A percentile compares a stretch with the other conserved stretches of the same genome.
phyloP scores from a whole-genome alignment of 305 asterid genomes.

The Plantago lanceolata region DNA sequence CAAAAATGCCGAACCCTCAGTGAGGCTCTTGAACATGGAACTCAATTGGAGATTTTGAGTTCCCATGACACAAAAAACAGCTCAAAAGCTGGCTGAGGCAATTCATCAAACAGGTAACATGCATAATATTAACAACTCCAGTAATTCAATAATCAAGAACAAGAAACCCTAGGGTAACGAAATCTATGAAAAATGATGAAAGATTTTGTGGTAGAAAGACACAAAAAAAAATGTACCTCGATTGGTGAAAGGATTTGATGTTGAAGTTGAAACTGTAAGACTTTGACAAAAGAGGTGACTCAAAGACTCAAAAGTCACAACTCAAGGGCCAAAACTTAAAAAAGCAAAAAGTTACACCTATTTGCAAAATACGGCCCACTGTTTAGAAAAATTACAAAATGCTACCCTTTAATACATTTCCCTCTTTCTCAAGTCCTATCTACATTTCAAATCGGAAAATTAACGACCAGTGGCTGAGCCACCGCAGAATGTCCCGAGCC shows the following conservation, averaged over 20 bases:
- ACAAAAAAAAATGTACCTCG: background rate
- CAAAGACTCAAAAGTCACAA: too few relatives aligned
- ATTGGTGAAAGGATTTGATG: background rate
- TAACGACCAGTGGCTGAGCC: too few relatives aligned
- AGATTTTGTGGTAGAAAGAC: background rate
- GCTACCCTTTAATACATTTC: too few relatives aligned
- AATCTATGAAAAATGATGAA: background rate
- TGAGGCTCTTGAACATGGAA: constrained; percentile 32
- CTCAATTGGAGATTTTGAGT: constrained; percentile 36
- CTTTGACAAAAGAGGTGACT: too few relatives aligned
- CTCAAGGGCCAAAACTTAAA: too few relatives aligned
- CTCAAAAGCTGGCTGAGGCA: background rate
- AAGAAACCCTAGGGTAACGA: background rate
- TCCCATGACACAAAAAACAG: constrained; percentile 30
- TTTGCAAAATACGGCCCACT: too few relatives aligned
- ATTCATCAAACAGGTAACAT: constrained; percentile 4
- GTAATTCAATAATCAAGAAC: background rate
- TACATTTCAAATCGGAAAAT: too few relatives aligned
- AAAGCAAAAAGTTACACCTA: too few relatives aligned
- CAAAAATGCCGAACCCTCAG: constrained; percentile 24
- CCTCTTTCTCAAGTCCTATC: too few relatives aligned
- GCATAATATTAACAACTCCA: background rate
- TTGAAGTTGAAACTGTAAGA: too few relatives aligned
- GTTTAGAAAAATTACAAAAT: too few relatives aligned
- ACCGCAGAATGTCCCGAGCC: constrained; percentile 30